phyloP scores from a whole-genome alignment of 345 rosid species.

The Cardiospermum halicacabum region DNA sequence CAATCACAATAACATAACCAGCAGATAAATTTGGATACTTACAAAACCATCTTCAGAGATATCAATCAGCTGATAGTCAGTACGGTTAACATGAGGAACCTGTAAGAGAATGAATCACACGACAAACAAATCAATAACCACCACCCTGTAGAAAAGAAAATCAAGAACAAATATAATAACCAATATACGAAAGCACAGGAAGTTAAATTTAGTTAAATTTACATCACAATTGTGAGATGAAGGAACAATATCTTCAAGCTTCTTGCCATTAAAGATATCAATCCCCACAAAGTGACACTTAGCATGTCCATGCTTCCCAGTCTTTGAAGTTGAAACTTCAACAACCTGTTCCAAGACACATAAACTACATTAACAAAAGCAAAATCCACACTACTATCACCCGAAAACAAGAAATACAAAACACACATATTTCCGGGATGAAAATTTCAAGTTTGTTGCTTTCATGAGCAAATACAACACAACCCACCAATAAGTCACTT shows the following conservation, averaged over 20 bases:
- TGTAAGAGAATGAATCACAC: conserved; percentile 16
- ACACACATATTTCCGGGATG: neutral
- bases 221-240: conserved; percentile 80
- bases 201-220: conserved; percentile 10
- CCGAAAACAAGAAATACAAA: neutral
- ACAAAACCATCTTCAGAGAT: conserved; percentile 85
- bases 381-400: neutral
- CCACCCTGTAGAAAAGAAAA: neutral
- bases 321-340: conserved; percentile 76
- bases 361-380: neutral
- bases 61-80: conserved; percentile 71
- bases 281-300: conserved; percentile 77
- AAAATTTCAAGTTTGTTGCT: neutral
- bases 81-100: conserved; percentile 71
- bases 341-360: conserved; percentile 42
- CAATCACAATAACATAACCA: neutral
- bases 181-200: too few relatives aligned
- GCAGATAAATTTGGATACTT: conserved; percentile 22
- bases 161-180: neutral
- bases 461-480: too few relatives aligned
- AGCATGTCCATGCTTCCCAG: conserved; percentile 78
- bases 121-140: conserved; percentile 8
- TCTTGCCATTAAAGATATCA: conserved; percentile 67
- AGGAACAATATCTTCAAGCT: conserved; percentile 72
- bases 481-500: too few relatives aligned